Conservation (phyloP, 2,329 filamentous ascomycete genomes). For the Colletotrichum cereale region DNA sequence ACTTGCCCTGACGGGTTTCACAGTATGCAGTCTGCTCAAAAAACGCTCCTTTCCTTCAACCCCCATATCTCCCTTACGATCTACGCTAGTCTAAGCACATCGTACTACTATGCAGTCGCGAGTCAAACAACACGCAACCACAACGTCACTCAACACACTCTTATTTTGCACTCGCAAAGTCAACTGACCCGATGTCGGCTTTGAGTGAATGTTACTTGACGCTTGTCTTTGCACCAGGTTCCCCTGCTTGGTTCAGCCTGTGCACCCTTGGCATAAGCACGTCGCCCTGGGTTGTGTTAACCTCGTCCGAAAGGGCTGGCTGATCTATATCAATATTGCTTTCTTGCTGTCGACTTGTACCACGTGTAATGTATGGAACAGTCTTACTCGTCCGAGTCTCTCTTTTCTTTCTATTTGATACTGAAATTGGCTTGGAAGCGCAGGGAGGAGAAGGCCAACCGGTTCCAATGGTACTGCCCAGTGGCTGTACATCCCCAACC, state of each 20-base stretch:
- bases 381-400: too few relatives aligned
- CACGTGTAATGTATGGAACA: neutral
- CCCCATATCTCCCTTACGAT: neutral
- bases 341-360: neutral
- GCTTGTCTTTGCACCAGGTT: neutral
- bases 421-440: neutral
- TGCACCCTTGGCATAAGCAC: neutral
- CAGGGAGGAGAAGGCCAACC: neutral
- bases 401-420: neutral
- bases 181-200: neutral
- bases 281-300: neutral
- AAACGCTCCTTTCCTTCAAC: neutral
- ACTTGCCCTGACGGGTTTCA: constrained; percentile 19
- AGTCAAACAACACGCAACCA: constrained; percentile 8
- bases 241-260: constrained; percentile 15
- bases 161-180: neutral
- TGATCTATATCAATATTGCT: neutral
- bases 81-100: neutral
- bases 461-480: neutral
- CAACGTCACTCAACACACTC: neutral
- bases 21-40: neutral
- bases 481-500: neutral
- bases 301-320: neutral
- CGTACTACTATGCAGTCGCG: neutral
- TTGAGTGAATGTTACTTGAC: neutral